Percentiles rank a stretch among this genome's conserved stretches.
phyloP scores from a whole-genome alignment of 495 filamentous ascomycete genomes.

The Parmelia sp. region DNA sequence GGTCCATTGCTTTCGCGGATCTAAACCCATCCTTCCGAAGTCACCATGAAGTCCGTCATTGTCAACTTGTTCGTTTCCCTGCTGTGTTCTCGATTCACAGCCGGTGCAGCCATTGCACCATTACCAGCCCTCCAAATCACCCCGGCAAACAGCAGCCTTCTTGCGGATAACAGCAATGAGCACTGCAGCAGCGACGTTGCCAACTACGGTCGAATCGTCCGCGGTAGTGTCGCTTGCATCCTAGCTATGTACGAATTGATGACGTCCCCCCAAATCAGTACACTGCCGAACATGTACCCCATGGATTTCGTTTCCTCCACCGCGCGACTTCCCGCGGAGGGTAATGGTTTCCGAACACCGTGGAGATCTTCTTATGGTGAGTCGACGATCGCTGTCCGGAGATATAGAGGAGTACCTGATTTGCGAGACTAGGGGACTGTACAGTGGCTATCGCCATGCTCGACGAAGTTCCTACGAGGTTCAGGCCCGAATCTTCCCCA shows the following conservation, averaged over 20 bases:
- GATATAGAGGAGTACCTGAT: neutral
- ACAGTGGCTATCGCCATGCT: neutral
- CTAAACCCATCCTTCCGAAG: neutral
- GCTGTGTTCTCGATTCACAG: slow-evolving; percentile 1
- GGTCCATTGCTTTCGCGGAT: neutral
- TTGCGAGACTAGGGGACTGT: neutral
- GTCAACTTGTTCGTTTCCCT: neutral
- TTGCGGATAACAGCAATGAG: neutral
- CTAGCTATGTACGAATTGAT: neutral
- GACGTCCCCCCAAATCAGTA: neutral
- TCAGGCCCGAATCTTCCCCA: slow-evolving; percentile 1
- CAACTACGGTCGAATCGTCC: neutral
- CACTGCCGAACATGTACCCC: neutral
- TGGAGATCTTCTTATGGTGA: neutral
- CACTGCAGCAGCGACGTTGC: neutral
- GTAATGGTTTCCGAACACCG: neutral
- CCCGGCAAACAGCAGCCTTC: neutral
- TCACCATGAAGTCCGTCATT: slow-evolving; percentile 4
- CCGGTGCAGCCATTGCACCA: neutral
- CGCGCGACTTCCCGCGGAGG: neutral
- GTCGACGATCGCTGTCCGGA: neutral
- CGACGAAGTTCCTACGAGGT: neutral
- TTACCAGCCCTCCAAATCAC: neutral
- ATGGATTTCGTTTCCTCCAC: slow-evolving; percentile 1
- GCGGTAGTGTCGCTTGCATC: neutral